Percentiles rank a stretch among this genome's conserved stretches.
Conservation (phyloP, 345 rosid species). For the Eutrema yunnanense region DNA sequence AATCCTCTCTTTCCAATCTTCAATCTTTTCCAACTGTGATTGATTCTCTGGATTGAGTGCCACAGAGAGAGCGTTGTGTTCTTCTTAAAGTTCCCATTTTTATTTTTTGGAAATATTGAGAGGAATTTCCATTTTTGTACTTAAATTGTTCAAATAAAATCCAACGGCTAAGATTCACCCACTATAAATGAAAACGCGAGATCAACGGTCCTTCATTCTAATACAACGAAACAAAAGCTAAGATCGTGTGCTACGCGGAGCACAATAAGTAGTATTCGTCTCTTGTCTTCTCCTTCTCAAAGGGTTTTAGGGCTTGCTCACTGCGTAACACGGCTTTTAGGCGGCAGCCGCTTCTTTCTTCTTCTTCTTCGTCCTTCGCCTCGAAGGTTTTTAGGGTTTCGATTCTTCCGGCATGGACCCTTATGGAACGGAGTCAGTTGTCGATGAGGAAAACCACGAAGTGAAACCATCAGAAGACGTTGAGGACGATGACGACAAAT, state of each 20-base stretch:
- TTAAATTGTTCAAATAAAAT: background rate
- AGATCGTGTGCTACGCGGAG: constrained; percentile 12
- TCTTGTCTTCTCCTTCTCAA: background rate
- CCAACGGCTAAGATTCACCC: background rate
- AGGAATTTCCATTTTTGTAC: background rate
- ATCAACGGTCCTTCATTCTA: background rate
- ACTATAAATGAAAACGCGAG: background rate
- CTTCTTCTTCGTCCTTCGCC: constrained; percentile 10
- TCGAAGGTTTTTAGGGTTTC: constrained; percentile 2
- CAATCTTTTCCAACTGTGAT: no score
- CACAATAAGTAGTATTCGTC: background rate
- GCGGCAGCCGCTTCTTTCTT: constrained; percentile 7
- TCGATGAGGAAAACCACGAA: constrained; percentile 38
- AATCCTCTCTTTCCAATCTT: no score
- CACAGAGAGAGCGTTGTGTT: no score
- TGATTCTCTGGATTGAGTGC: no score
- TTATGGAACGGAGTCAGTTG: constrained; percentile 35
- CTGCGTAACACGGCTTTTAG: constrained; percentile 17
- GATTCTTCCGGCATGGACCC: constrained; percentile 41
- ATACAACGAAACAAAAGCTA: background rate
- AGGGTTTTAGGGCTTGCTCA: constrained; percentile 34
- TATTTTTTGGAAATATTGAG: background rate
- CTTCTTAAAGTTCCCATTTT: no score
- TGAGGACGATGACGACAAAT: constrained; percentile 42
- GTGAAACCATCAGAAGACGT: constrained; percentile 35